Evolutionary conservation across 192 early-diverging fungal genomes (phyloP).

Genomic region (Polychytrium aggregatum): DNA sequence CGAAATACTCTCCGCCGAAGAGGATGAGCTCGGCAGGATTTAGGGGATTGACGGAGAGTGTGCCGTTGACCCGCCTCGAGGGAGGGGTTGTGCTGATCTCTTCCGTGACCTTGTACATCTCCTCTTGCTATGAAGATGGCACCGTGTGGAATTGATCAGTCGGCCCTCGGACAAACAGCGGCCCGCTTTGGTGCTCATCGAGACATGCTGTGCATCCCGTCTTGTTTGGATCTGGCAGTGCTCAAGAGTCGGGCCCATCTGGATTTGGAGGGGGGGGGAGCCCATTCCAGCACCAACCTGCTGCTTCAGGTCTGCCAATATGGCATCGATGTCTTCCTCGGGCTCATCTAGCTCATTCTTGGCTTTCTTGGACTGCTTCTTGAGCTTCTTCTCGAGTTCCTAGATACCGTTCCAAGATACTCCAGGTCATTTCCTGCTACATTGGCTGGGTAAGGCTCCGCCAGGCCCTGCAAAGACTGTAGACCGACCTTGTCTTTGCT

Average conservation of each 20-base stretch:
- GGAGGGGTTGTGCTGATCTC: conserved; percentile 22
- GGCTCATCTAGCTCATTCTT: conserved; percentile 40
- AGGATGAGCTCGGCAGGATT: conserved; percentile 46
- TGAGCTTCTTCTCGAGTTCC: conserved; percentile 12
- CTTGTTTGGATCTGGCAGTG: too few species aligned
- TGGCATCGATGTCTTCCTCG: conserved; percentile 58
- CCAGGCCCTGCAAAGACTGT: neutral
- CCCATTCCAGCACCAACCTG: too few species aligned
- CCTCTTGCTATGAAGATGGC: conserved; percentile 30
- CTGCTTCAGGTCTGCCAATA: conserved; percentile 45
- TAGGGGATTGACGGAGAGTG: conserved; percentile 47
- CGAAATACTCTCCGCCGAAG: conserved; percentile 59
- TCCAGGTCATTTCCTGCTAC: neutral
- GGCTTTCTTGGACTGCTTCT: conserved; percentile 28
- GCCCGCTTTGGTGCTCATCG: too few species aligned
- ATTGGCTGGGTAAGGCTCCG: neutral
- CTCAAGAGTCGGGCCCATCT: too few species aligned
- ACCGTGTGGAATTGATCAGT: too few species aligned
- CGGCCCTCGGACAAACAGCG: too few species aligned
- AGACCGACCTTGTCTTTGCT: conserved; percentile 12
- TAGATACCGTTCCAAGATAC: conserved; percentile 13
- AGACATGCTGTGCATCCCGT: too few species aligned
- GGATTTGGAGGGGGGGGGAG: too few species aligned
- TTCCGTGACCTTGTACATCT: conserved; percentile 40
- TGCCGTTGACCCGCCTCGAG: conserved; percentile 45